Percentiles rank a stretch among this genome's conserved stretches.
Conservation (phyloP, 2,329 filamentous ascomycete species). For the Claviceps paspali region DNA sequence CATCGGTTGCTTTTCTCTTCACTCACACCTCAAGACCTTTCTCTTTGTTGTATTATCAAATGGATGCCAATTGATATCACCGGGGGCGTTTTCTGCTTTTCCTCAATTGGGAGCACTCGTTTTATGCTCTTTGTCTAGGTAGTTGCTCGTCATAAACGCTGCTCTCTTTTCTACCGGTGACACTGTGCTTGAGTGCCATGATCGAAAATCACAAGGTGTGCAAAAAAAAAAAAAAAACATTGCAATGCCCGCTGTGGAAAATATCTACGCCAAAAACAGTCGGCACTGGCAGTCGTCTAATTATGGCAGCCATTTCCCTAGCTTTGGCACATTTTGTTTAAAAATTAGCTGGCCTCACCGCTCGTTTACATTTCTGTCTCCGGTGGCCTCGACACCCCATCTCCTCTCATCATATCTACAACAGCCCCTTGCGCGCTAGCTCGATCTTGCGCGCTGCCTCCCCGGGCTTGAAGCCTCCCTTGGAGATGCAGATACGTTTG, state of each 20-base stretch:
- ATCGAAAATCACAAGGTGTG: no score
- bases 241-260: background rate
- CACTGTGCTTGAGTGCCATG: no score
- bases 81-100: background rate
- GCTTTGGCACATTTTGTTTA: background rate
- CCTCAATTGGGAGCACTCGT: no score
- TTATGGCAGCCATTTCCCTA: background rate
- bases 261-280: background rate
- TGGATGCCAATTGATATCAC: background rate
- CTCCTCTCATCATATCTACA: slow-evolving; percentile 19
- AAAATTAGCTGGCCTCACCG: background rate
- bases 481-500: slow-evolving; percentile 57
- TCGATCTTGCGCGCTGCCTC: slow-evolving; percentile 65
- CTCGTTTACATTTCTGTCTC: background rate
- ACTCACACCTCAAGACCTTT: background rate
- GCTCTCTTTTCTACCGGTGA: no score
- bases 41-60: background rate
- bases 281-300: background rate
- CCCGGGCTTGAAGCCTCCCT: slow-evolving; percentile 56
- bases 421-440: slow-evolving; percentile 60
- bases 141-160: no score
- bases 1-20: background rate
- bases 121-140: no score
- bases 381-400: no score
- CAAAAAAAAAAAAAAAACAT: no score